Conservation (phyloP, 495 filamentous ascomycete genomes). For the Daldinia loculata region DNA sequence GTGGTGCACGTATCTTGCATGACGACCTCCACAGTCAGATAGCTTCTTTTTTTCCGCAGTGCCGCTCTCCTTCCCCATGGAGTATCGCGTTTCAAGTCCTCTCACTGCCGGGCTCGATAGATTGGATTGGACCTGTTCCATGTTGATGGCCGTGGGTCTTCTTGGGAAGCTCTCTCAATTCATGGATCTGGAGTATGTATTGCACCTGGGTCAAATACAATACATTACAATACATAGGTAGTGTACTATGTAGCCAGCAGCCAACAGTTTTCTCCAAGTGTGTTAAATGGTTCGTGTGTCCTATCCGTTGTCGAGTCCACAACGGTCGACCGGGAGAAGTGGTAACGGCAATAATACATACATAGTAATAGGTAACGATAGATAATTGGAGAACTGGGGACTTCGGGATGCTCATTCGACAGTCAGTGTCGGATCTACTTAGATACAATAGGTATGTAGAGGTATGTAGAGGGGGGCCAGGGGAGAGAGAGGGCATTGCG, state of each 20-base stretch:
- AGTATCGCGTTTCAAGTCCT: constrained; percentile 38
- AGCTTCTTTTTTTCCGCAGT: constrained; percentile 17
- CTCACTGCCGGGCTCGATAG: constrained; percentile 38
- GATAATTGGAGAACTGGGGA: constrained; percentile 20
- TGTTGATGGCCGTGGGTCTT: constrained; percentile 28
- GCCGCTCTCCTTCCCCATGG: constrained; percentile 39
- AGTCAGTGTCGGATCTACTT: constrained; percentile 13
- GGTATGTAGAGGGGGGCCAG: constrained; percentile 28
- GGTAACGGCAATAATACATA: constrained; percentile 6
- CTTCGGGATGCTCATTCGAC: constrained; percentile 24
- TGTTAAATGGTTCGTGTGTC: constrained; percentile 5
- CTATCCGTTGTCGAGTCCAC: constrained; percentile 14
- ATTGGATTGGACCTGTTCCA: constrained; percentile 31
- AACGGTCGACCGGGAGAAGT: constrained; percentile 21
- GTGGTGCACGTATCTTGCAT: constrained; percentile 31
- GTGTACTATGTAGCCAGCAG: constrained; percentile 10
- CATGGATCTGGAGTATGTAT: constrained; percentile 4
- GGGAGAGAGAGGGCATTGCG: constrained; percentile 26
- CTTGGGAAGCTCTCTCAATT: not conserved
- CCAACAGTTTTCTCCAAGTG: constrained; percentile 12
- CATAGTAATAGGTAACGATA: constrained; percentile 1
- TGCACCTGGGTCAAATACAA: constrained; percentile 4
- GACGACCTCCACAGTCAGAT: constrained; percentile 29
- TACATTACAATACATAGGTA: too few relatives aligned
- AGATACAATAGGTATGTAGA: not conserved